Conservation (phyloP, 208 protist genomes). For the Wallacemonas sp. region DNA sequence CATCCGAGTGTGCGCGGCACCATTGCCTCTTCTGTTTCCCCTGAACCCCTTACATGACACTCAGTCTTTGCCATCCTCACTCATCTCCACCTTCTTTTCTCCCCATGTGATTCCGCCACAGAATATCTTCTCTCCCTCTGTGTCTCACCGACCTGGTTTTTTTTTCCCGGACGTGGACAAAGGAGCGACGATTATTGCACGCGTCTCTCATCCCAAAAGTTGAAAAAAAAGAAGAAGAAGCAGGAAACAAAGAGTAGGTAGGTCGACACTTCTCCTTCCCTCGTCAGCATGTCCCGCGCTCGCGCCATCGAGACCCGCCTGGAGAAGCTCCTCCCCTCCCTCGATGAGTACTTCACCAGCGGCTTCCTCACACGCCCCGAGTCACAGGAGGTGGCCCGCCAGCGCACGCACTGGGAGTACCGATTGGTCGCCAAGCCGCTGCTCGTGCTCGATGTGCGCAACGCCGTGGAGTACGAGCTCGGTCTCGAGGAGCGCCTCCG, state of each 20-base stretch:
- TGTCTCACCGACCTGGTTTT: no score
- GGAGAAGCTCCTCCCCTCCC: constrained; percentile 79
- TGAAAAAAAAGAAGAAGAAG: not conserved
- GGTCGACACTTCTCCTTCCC: not conserved
- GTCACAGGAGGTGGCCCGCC: constrained; percentile 63
- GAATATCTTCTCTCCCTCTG: no score
- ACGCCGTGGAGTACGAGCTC: constrained; percentile 76
- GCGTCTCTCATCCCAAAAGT: no score
- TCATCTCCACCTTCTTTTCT: not conserved
- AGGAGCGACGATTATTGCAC: no score
- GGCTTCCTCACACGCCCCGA: constrained; percentile 79
- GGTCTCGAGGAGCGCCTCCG: constrained; percentile 66
- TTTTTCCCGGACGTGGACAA: no score
- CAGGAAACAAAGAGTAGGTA: not conserved
- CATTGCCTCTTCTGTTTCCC: no score
- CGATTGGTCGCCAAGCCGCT: constrained; percentile 86
- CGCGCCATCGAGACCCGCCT: constrained; percentile 87
- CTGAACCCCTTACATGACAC: no score
- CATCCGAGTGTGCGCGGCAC: no score
- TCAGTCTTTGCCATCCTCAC: not conserved
- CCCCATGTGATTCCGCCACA: not conserved
- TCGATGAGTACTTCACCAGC: constrained; percentile 87
- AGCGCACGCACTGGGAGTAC: constrained; percentile 86
- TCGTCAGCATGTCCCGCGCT: constrained; percentile 72
- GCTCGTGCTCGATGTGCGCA: constrained; percentile 82